phyloP scores from a whole-genome alignment of 148 eudicot genomes.

The Persicaria tinctoria region DNA sequence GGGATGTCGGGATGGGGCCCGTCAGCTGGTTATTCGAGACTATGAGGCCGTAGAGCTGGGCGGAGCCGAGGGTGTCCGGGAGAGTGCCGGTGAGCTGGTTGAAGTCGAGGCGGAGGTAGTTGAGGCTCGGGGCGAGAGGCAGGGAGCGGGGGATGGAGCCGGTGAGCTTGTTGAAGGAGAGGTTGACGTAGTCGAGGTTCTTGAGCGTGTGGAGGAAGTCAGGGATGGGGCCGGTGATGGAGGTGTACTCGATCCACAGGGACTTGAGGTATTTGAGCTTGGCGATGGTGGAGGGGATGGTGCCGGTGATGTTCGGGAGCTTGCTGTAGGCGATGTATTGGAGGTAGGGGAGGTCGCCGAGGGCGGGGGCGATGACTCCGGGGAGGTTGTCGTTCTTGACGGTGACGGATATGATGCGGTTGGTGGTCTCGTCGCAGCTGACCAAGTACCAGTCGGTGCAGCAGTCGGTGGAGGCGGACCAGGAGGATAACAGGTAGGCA shows the following conservation, averaged over 20 bases:
- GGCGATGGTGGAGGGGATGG: conserved; percentile 21
- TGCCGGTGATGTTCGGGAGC: conserved; percentile 23
- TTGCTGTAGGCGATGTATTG: conserved; percentile 18
- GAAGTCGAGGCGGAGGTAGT: neutral
- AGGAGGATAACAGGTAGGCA: conserved; percentile 8
- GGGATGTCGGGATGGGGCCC: conserved; percentile 26
- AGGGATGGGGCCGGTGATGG: conserved; percentile 29
- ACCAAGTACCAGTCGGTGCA: conserved; percentile 9
- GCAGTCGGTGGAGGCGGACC: conserved; percentile 6
- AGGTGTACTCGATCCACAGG: conserved; percentile 21
- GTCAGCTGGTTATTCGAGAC: conserved; percentile 30
- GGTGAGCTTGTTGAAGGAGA: conserved; percentile 23
- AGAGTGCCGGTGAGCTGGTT: conserved; percentile 25
- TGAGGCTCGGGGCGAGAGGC: conserved; percentile 17
- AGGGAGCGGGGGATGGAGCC: conserved; percentile 28
- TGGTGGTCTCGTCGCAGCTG: neutral
- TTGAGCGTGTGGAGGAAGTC: conserved; percentile 15
- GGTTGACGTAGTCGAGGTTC: conserved; percentile 15
- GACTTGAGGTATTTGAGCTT: conserved; percentile 18
- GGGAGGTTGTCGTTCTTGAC: conserved; percentile 2
- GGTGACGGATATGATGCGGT: conserved; percentile 1
- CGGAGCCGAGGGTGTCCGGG: conserved; percentile 25
- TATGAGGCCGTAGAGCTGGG: neutral
- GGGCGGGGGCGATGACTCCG: conserved; percentile 7
- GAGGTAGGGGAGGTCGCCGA: conserved; percentile 23